These are phyloP conservation scores for Talaromyces proteolyticus DNA, from an alignment of 495 filamentous ascomycete genomes.

Conservation along the genomic window DNA sequence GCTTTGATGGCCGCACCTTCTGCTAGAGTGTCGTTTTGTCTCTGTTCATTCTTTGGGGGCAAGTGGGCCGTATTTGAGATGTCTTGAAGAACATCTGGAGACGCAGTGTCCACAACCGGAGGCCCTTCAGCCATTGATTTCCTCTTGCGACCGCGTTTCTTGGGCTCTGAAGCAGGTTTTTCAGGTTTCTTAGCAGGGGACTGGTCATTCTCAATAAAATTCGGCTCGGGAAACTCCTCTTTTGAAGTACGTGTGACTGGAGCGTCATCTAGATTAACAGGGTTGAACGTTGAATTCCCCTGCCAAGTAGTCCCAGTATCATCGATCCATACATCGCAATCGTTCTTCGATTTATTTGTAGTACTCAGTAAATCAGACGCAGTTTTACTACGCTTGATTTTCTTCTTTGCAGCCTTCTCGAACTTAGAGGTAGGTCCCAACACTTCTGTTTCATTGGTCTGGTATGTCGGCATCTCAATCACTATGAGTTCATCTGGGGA, in stretches of 20 bases:
- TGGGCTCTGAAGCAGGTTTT: slow-evolving; percentile 16
- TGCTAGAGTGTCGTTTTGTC: not conserved
- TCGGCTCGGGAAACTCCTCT: not conserved
- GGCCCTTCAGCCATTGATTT: slow-evolving; percentile 25
- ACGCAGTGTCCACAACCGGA: not conserved
- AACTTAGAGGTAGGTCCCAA: slow-evolving; percentile 10
- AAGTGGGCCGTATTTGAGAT: slow-evolving; percentile 1
- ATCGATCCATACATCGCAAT: slow-evolving; percentile 35
- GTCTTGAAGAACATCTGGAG: slow-evolving; percentile 2
- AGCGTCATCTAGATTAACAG: not conserved
- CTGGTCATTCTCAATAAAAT: not conserved
- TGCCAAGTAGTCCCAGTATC: slow-evolving; percentile 14
- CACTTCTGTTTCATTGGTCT: not conserved
- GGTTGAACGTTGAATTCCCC: not conserved
- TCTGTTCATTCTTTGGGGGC: slow-evolving; percentile 23
- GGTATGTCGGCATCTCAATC: not conserved
- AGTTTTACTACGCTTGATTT: slow-evolving; percentile 32
- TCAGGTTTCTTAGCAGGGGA: not conserved
- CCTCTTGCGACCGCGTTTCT: slow-evolving; percentile 42
- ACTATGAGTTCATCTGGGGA: not conserved
- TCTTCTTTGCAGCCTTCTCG: slow-evolving; percentile 28
- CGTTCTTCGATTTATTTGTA: slow-evolving; percentile 21
- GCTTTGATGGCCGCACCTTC: not conserved
- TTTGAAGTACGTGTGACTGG: not conserved
- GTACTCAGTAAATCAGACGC: slow-evolving; percentile 19